Percentiles rank a stretch among this genome's conserved stretches.
Evolutionary conservation across 345 rosid species (phyloP).

Genomic region (Sapria himalayana): DNA sequence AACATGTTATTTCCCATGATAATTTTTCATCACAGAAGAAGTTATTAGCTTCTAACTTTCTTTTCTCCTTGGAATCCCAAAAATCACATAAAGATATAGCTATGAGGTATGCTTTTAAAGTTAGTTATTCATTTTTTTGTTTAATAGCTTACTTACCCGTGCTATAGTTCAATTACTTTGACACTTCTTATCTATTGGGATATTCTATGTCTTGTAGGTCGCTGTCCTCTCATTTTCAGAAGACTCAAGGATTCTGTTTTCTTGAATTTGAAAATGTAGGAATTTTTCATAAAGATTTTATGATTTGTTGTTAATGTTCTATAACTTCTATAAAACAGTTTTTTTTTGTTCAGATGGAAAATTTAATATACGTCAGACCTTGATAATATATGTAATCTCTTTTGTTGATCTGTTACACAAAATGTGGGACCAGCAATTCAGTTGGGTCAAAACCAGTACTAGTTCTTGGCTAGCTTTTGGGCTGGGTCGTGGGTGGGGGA

Average conservation of each 20-base stretch:
- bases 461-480: no score
- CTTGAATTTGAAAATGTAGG: slow-evolving; percentile 57
- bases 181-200: background rate
- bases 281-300: slow-evolving; percentile 2
- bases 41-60: slow-evolving; percentile 40
- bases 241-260: slow-evolving; percentile 21
- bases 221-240: slow-evolving; percentile 22
- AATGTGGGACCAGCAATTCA: background rate
- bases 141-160: slow-evolving; percentile 1
- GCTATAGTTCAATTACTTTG: background rate
- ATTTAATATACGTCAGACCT: background rate
- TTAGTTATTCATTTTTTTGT: background rate
- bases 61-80: slow-evolving; percentile 44
- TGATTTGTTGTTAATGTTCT: background rate
- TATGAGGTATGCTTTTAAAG: slow-evolving; percentile 29
- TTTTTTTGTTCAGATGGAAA: no score
- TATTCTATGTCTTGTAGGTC: slow-evolving; percentile 19
- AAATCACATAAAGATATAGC: slow-evolving; percentile 25
- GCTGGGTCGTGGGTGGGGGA: no score
- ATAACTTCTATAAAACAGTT: no score
- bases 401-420: background rate
- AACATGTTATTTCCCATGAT: slow-evolving; percentile 27
- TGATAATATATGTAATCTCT: background rate
- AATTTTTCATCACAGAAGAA: slow-evolving; percentile 19
- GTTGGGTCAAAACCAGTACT: background rate